A percentile compares a stretch with the other conserved stretches of the same genome.
Evolutionary conservation across 805 yeast species (phyloP).

Genomic region (Candida anglica): DNA sequence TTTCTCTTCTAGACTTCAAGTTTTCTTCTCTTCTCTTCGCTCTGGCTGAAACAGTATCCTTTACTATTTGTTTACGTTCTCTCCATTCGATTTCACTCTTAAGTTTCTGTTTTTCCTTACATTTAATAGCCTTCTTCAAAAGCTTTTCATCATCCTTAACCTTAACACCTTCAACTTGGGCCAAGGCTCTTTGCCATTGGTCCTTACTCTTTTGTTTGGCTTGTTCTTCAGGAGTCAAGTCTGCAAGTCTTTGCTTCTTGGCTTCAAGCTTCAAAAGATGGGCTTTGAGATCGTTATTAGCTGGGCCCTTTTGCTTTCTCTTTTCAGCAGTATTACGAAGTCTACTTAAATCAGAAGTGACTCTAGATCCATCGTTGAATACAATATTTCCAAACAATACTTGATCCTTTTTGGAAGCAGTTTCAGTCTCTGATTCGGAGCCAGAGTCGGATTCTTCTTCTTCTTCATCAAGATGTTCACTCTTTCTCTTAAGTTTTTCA

Average conservation of each 20-base stretch:
- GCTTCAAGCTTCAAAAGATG: conserved; percentile 75
- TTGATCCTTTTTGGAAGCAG: conserved; percentile 18
- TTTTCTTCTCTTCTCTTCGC: conserved; percentile 91
- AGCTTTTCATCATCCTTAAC: conserved; percentile 86
- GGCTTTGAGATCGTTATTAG: conserved; percentile 77
- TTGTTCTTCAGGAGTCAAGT: conserved; percentile 59
- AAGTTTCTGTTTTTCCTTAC: conserved; percentile 77
- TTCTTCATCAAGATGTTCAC: conserved; percentile 39
- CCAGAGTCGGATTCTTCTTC: conserved; percentile 35
- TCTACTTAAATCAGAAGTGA: conserved; percentile 66
- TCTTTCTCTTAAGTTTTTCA: conserved; percentile 39
- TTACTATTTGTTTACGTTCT: conserved; percentile 79
- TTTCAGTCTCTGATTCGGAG: conserved; percentile 20
- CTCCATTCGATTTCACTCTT: conserved; percentile 90
- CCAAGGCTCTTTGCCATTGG: conserved; percentile 80
- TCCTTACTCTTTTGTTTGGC: conserved; percentile 63
- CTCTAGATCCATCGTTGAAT: conserved; percentile 76
- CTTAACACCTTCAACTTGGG: conserved; percentile 85
- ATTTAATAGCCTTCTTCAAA: conserved; percentile 78
- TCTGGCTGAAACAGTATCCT: conserved; percentile 67
- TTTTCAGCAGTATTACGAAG: conserved; percentile 46
- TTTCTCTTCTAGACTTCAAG: conserved; percentile 76
- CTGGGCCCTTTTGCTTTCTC: conserved; percentile 73
- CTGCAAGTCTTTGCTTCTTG: conserved; percentile 60
- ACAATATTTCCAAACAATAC: conserved; percentile 79